These are phyloP conservation scores for Xerocomellus amylosporus DNA, from an alignment of 768 basidiomycete species.

Conservation along the genomic window DNA sequence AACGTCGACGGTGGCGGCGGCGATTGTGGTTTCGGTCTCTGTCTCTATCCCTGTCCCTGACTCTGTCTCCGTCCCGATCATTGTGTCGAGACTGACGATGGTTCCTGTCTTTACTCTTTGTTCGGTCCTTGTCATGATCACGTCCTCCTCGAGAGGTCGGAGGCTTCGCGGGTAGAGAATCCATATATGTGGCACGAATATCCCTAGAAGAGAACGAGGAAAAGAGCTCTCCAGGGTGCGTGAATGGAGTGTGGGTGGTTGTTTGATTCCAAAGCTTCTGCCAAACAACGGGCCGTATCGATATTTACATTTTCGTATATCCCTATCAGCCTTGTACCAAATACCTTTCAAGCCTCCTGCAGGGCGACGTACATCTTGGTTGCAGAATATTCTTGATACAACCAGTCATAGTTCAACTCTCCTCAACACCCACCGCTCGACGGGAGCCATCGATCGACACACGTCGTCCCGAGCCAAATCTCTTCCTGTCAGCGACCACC, in stretches of 20 bases:
- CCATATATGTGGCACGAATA: constrained; percentile 7
- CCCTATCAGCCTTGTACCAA: too few species aligned
- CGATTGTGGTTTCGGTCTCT: neutral
- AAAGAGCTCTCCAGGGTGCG: neutral
- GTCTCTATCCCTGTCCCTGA: neutral
- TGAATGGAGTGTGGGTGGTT: constrained; percentile 10
- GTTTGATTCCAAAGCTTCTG: constrained; percentile 29
- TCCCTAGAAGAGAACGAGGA: neutral
- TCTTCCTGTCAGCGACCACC: constrained; percentile 11
- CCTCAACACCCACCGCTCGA: constrained; percentile 12
- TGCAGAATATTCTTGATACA: neutral
- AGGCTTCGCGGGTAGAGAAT: constrained; percentile 20
- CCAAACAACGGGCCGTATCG: constrained; percentile 10
- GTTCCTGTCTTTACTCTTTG: constrained; percentile 4
- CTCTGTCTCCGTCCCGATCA: constrained; percentile 8
- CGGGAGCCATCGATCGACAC: too few species aligned
- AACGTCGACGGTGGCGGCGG: constrained; percentile 9
- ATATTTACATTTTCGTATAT: neutral
- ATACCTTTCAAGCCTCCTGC: too few species aligned
- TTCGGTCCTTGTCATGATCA: constrained; percentile 15
- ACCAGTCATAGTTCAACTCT: neutral
- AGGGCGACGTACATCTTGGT: too few species aligned
- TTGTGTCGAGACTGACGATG: constrained; percentile 7
- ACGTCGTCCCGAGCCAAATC: constrained; percentile 12
- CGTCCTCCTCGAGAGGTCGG: constrained; percentile 13